Evolutionary conservation across 1,284 basidiomycete species (phyloP), one percentile per base, ranked within the genome.

Genomic region (Vanrija sp.): DNA sequence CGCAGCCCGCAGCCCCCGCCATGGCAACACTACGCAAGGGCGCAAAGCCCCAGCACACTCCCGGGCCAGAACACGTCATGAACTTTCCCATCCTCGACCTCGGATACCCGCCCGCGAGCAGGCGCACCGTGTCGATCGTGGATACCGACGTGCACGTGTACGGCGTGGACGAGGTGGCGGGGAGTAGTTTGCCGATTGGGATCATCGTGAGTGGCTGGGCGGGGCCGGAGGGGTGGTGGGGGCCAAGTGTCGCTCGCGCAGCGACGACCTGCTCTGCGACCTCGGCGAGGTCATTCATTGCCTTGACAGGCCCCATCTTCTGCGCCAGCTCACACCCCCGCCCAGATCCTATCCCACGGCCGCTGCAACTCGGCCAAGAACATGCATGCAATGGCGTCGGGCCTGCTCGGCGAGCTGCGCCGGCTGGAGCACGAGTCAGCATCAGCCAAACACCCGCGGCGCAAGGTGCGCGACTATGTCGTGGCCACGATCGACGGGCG

Each of bases 401-500:
- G 68, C 8, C 41, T 73, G 6, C 24, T 72, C 3, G 68, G 69
- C 14, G 60, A 69, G 45, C 52, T 63, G 3, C 25, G 22, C 12
- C 38, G 49, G 35, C 43, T 56, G 2, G 49, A 55, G 2, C 27
- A 55, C 22, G 39, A 37, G n/a, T 9, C 31, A 1, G 31, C 31
- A 12, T 2, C 31, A 14, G 31, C 9, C 8, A 31, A 31, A 14
- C 12, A 31, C 12, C 31, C 31, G 31, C 31, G 31, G 31, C 31
- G 31, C 31, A 31, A 31, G 31, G 31, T 31, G 10, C 31, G 31
- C 31, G 31, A 31, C 31, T 31, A 31, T 14, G 31, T 31, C 31
- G 31, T 31, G 10, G 31, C 31, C 2, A 31, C 31, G 12, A 31
- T 31, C 41, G 86, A 88, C 61, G 85, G 86, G 60, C 78, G 86